phyloP scores from a whole-genome alignment of 2,329 filamentous ascomycete species.

The Neopestalotiopsis clavispora region DNA sequence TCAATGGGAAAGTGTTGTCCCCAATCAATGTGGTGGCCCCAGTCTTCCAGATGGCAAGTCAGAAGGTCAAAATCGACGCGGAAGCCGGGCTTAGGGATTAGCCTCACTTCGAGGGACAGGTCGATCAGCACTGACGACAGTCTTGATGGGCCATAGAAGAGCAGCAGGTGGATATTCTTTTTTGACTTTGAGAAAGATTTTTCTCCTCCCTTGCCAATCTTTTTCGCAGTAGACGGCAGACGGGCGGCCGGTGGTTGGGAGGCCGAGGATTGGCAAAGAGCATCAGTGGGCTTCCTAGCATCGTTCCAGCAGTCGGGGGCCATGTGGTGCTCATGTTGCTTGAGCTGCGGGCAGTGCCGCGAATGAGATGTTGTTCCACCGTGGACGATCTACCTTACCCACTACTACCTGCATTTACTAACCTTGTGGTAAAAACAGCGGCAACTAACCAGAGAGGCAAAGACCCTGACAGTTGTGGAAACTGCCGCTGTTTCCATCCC shows the following conservation, averaged over 20 bases:
- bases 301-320: neutral
- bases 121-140: neutral
- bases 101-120: slow-evolving; percentile 14
- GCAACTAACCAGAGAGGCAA: neutral
- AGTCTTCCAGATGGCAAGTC: neutral
- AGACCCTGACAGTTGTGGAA: neutral
- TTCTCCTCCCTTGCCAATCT: slow-evolving; percentile 10
- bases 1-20: neutral
- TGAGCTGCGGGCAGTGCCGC: neutral
- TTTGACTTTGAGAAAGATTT: neutral
- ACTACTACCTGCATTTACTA: neutral
- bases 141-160: neutral
- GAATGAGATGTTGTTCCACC: neutral
- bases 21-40: neutral
- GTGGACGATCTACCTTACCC: neutral
- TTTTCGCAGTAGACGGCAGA: neutral
- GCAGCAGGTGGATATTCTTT: neutral
- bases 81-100: slow-evolving; percentile 11
- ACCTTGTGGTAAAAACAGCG: neutral
- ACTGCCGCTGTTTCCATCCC: neutral
- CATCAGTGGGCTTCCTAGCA: neutral
- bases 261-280: neutral
- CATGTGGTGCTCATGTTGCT: neutral
- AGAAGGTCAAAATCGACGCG: slow-evolving; percentile 15
- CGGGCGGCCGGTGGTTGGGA: neutral